Conservation (phyloP, 2,329 filamentous ascomycete species). For the Aspergillus spinulosporus region DNA sequence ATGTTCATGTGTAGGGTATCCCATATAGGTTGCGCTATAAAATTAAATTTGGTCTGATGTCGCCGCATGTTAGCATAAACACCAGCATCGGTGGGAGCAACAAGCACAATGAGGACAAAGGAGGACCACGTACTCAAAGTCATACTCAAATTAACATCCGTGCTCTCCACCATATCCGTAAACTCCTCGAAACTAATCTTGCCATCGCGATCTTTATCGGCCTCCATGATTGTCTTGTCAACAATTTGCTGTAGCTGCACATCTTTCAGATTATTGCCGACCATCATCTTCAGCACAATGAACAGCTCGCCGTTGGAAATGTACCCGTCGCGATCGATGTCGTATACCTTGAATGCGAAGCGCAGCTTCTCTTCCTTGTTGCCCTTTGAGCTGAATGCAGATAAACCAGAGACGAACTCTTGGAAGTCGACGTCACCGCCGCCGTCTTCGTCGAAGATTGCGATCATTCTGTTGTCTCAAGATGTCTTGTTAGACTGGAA, state of each 20-base stretch:
- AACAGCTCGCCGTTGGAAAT: constrained; percentile 99
- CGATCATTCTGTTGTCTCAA: constrained; percentile 74
- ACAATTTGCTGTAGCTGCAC: constrained; percentile 98
- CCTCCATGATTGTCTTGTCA: constrained; percentile 99
- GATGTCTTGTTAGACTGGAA: not conserved
- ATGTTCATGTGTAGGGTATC: not conserved
- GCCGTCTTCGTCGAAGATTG: constrained; percentile 98
- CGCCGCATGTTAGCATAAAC: not conserved
- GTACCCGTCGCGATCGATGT: constrained; percentile 97
- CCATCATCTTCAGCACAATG: constrained; percentile 99
- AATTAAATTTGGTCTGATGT: not conserved
- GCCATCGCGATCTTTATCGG: constrained; percentile 90
- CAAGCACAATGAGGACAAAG: not conserved
- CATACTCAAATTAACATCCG: constrained; percentile 69
- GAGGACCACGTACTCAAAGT: constrained; percentile 56
- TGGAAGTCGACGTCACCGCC: constrained; percentile 98
- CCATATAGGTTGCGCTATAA: not conserved
- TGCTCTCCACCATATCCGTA: constrained; percentile 97
- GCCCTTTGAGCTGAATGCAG: constrained; percentile 94
- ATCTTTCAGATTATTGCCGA: constrained; percentile 97
- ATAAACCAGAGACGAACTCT: constrained; percentile 93
- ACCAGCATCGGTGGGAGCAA: not conserved
- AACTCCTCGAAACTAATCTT: constrained; percentile 99
- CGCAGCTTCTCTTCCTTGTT: constrained; percentile 98
- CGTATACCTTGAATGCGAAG: constrained; percentile 99